Evolutionary conservation across 2,329 filamentous ascomycete genomes (phyloP), one percentile per base, ranked within the genome.

Genomic region (Cryphonectria nitschkei): DNA sequence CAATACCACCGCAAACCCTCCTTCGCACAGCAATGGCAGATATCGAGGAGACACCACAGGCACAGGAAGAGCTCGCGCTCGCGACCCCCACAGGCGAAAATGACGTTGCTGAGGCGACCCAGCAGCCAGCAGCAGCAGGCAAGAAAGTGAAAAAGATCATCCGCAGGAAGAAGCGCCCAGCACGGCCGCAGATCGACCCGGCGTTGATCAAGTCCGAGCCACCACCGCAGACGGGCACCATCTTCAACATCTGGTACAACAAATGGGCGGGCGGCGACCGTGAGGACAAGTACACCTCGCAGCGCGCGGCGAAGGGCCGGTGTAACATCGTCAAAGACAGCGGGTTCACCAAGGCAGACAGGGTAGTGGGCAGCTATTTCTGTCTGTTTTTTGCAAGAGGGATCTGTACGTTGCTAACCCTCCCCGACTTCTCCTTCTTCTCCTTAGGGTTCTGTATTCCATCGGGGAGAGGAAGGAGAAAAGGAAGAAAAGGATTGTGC

Each of bases 181-280:
- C 96, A 63, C 90, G 95, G 71, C 92, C 93, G 0, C 96, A 99
- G 83, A 91, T 98, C 77, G 96, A 99, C 78, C 90, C 94, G 1
- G 90, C 92, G 56, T 91, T 91, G 60, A 88, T 97, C 82, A 93
- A 92, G 76, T 91, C 91, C 46, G 94, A 97, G 76, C 92, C 93
- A 4, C 94, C 95, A 22, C 93, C 93, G 1, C 95, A 98, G 77
- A 98, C 95, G 0, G 96, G 96, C 68, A 97, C 93, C 0, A 94
- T 95, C 71, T 99, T 96, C 87, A 99, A 99, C 82, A 97, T 97
- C 78, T 98, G 95, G 95, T 97, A 98, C 83, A 98, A 97, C 84
- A 98, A 98, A 82, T 98, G 95, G 95, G 92, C 91, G 0, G 96
- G 96, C 75, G 96, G 96, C 77, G 96, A 99, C 81, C 89, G 94